These are phyloP conservation scores for Mucor irregularis DNA, from an alignment of 371 early-diverging fungal species.

Conservation along the genomic window DNA sequence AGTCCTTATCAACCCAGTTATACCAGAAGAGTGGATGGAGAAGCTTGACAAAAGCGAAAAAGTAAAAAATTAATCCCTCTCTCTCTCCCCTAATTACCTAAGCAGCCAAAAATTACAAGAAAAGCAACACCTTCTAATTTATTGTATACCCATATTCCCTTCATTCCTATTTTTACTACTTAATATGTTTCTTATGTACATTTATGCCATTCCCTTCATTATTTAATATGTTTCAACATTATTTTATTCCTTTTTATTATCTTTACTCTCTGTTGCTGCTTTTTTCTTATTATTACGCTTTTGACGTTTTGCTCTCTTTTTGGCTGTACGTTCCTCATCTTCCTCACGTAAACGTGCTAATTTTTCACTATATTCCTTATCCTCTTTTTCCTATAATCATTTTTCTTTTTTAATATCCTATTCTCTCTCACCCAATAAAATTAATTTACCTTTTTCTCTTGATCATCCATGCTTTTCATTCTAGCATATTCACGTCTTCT, in stretches of 20 bases:
- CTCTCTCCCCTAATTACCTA: too few species aligned
- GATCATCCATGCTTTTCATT: constrained; percentile 75
- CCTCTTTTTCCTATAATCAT: constrained; percentile 43
- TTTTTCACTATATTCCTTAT: constrained; percentile 59
- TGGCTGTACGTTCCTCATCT: constrained; percentile 84
- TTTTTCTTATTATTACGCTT: constrained; percentile 56
- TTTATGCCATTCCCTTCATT: constrained; percentile 23
- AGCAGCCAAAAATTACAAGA: too few species aligned
- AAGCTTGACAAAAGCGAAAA: constrained; percentile 38
- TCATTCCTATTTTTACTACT: neutral
- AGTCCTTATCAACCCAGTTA: constrained; percentile 32
- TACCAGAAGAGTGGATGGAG: constrained; percentile 56
- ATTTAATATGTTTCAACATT: neutral
- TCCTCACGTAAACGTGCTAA: constrained; percentile 54
- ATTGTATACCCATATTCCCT: neutral
- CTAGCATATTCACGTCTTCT: constrained; percentile 88
- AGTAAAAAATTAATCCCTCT: constrained; percentile 1
- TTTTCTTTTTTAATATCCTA: neutral
- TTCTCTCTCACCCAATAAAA: neutral
- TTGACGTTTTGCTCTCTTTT: constrained; percentile 81
- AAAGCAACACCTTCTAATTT: too few species aligned
- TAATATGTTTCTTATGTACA: constrained; percentile 4
- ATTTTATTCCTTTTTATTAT: neutral
- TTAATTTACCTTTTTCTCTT: constrained; percentile 67
- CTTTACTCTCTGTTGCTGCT: constrained; percentile 22